Base-by-base conservation (phyloP, 257 asterid genomes). In the Fraxinus anomala region DNA sequence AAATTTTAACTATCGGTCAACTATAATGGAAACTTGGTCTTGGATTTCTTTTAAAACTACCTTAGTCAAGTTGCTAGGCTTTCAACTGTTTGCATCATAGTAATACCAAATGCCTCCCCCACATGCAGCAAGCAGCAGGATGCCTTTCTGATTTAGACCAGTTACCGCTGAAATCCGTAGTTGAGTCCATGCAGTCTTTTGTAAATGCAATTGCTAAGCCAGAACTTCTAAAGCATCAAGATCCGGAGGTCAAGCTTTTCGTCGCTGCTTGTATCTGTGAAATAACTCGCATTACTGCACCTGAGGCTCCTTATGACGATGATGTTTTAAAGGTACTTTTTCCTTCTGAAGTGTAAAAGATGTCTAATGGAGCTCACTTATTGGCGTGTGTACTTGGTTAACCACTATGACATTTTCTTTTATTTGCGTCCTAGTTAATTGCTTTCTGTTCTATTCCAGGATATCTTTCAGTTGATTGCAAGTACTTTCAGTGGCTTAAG, bases 211-310 rank as follows among this genome's bases (percentile, higher is more conserved):
- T 94, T 6, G 95, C 89, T 40, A 89, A 92, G 86, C 91, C 97
- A 33, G 97, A 94, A 79, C 96, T 96, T 78, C 83, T 94, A 83
- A 91, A 92, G 79, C 99, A 96, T 91, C 94, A 92, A 49, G 99
- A 96, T 83, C 85, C 90, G 87, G 98, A 96, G 86, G 91, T 96
- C 77, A 91, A 88, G 81, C 94, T 96, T 81, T 94, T 92, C 54
- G 97, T 96, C 56, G 97, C 99, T 80, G 89, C 98, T 12, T 94
- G 99, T 83, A 87, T 91, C 21, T 96, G 99, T 79, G 99, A 96
- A 86, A 96, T 96, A 81, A 94, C 97, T 79, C 90, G 99, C 79
- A 94, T 96, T 70, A 96, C 97, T 80, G 98, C 99, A 75, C 99
- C 99, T 0, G 97, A 92, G 82, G 93, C 97, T 81, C 99, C 99